Percentiles rank a stretch among this genome's conserved stretches.
phyloP scores from a whole-genome alignment of 805 yeast species.

The Candida ficus region DNA sequence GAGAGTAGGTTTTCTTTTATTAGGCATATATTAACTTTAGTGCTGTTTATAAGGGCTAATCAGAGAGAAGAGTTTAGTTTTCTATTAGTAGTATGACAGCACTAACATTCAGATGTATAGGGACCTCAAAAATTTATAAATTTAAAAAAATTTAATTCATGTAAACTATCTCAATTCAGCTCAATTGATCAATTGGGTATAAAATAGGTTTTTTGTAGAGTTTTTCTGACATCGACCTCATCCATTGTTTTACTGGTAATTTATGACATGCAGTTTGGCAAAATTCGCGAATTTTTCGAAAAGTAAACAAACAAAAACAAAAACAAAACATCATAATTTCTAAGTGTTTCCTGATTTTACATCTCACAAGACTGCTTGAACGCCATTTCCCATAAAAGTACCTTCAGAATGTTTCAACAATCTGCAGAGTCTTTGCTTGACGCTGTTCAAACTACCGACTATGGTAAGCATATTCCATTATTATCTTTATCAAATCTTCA shows the following conservation, averaged over 20 bases:
- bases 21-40: conserved; percentile 6
- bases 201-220: too few species aligned
- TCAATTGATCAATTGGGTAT: too few species aligned
- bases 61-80: conserved; percentile 12
- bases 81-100: conserved; percentile 20
- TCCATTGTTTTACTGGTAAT: too few species aligned
- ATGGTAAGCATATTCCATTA: conserved; percentile 12
- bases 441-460: conserved; percentile 6
- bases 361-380: too few species aligned
- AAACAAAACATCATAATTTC: not conserved
- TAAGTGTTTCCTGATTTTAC: too few species aligned
- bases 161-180: too few species aligned
- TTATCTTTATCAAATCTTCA: not conserved
- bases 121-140: too few species aligned
- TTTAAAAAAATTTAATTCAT: not conserved
- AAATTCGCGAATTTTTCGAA: not conserved
- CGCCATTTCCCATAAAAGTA: too few species aligned
- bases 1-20: not conserved
- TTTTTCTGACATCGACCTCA: too few species aligned
- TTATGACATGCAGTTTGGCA: not conserved
- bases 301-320: not conserved
- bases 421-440: conserved; percentile 14
- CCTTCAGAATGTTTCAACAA: conserved; percentile 16
- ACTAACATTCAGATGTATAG: too few species aligned
- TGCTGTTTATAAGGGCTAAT: conserved; percentile 19